Base-by-base conservation (phyloP, 192 early-diverging fungal species). In the Bifiguratus adelaidae region DNA sequence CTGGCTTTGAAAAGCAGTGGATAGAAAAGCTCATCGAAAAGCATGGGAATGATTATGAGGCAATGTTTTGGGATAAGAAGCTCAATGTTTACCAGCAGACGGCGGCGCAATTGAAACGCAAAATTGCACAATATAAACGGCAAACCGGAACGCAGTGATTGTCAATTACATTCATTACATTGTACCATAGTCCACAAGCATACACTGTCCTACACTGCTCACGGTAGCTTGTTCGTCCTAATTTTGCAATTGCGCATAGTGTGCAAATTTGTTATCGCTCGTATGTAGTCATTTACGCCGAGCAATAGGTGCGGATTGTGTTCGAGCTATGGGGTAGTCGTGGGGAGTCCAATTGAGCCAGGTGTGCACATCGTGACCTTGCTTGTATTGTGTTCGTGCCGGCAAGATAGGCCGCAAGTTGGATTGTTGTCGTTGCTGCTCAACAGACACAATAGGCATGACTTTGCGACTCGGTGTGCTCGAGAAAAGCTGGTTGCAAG, bases 21-120 rank as follows among this genome's bases (percentile, higher is more conserved):
- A 48, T 81, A 2, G 69, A 76, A 34, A 52, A 65, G 18, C 52
- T 82, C 60, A 63, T 85, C 13, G 71, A 73, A n/a, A 80, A 76
- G 58, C 81, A 88, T 38, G 82, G 81, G 0, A 65, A 78, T 32
- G 68, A 88, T 42, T 88, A 85, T 48, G 57, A 79, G 9, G 80
- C 78, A 32, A 88, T 88, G 85, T 83, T 83, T 48, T 74, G 81
- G 79, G 85, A 88, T 42, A 73, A 73, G 33, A 61, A 75, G 32
- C 60, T 88, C 44, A 88, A 88, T 50, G 58, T 53, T 19, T 74
- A 82, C 54, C 85, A 88, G 49, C 71, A 77, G 37, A 83, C 85
- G 2, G 70, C 58, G 23, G 56, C 64, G 33, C 78, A 87, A 44
- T 35, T 87, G 33, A 75, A 73, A 56, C 76, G 73, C 50, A 80